Evolutionary conservation across 176 grass and related monocot species (phyloP), one percentile per base, ranked within the genome.

Genomic region (Cenchrus purpureus): DNA sequence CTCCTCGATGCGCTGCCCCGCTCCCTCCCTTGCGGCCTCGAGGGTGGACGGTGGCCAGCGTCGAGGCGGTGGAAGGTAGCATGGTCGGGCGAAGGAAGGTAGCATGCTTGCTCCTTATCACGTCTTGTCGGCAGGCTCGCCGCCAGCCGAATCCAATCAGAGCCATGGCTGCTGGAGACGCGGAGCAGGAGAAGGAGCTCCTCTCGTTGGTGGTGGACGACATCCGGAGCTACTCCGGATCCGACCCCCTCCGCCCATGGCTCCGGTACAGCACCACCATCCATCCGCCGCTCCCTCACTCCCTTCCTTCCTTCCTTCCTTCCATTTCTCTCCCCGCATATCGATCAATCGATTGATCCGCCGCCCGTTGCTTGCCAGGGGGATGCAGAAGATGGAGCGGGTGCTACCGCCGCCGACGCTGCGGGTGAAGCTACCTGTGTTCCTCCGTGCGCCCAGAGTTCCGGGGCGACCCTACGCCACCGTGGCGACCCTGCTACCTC

Each of bases 391-490:
- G 86, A 73, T 98, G 88, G 89, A 86, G 81, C 77, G 64, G 53
- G 67, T 74, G 55, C 82, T 95, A 6, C 91, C 96, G 20, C 86
- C 76, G 31, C 82, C 34, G 17, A 85, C 68, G 63, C 72, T 94
- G 44, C 83, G 84, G 73, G 87, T 88, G 85, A 98, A 98, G 77
- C 89, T 98, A 46, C 96, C 93, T 4, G 85, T 91, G 80, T 98
- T 95, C 80, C 93, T 98, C 57, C 93, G 82, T 98, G 96, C 74
- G 91, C 89, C n/a, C 70, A 98, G 83, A 90, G 76, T 98, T 98
- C 75, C 87, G 90, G 85, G 85, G 80, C 43, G 89, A 98, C 22
- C 22, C 56, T 37, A 15, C 76, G 85, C 16, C 94, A 92, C 77
- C 80, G 83, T 44, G 92, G 95, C 25, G 96, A 95, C 58, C 48